These are phyloP conservation scores for Thyridium curvatum DNA, from an alignment of 2,329 filamentous ascomycete genomes.

Conservation along the genomic window DNA sequence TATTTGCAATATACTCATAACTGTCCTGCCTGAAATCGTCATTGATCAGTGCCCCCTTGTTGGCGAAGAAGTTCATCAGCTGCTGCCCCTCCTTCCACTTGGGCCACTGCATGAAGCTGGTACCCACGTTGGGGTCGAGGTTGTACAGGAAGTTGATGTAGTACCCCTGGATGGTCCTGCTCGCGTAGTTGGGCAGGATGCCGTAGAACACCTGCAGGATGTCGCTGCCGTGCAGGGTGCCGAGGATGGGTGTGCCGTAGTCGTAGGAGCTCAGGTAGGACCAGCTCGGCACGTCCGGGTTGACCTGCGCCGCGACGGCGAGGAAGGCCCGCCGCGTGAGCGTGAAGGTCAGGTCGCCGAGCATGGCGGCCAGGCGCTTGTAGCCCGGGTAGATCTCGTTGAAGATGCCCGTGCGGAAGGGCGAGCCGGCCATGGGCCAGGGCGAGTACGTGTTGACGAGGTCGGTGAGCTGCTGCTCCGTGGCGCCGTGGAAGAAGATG, in stretches of 20 bases:
- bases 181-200: constrained; percentile 55
- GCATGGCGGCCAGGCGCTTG: constrained; percentile 68
- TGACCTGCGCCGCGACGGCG: constrained; percentile 29
- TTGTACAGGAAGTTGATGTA: constrained; percentile 69
- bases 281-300: constrained; percentile 60
- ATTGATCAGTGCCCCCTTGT: constrained; percentile 11
- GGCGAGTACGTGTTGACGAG: constrained; percentile 59
- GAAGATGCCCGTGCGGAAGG: constrained; percentile 62
- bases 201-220: constrained; percentile 64
- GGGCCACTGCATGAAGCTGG: constrained; percentile 32
- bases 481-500: constrained; percentile 55
- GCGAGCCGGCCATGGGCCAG: constrained; percentile 54
- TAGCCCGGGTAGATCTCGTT: constrained; percentile 72
- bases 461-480: constrained; percentile 38
- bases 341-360: constrained; percentile 72
- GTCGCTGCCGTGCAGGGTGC: constrained; percentile 70
- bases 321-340: constrained; percentile 64
- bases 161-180: constrained; percentile 55
- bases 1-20: constrained; percentile 14
- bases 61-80: constrained; percentile 39
- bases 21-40: constrained; percentile 20
- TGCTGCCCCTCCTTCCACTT: constrained; percentile 34
- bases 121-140: constrained; percentile 59
- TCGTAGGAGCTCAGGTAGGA: constrained; percentile 70
- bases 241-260: constrained; percentile 64